Evolutionary conservation across 164 flowering plant species (phyloP).

Genomic region (Macadamia tetraphylla): DNA sequence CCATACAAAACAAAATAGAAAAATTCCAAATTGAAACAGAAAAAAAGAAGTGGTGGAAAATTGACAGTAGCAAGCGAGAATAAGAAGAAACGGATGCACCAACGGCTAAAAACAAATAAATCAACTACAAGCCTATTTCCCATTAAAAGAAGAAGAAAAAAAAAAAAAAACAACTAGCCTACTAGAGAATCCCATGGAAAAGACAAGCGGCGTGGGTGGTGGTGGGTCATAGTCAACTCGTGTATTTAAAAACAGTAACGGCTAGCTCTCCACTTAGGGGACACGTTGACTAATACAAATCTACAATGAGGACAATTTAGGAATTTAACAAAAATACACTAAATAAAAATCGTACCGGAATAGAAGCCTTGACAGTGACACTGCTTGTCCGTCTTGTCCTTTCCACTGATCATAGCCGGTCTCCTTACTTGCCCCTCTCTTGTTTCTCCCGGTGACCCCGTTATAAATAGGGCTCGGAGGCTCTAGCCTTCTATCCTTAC

Average conservation of each 20-base stretch:
- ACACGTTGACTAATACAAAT: not conserved
- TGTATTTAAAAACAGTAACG: not conserved
- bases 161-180: no score
- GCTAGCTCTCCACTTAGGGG: conserved; percentile 1
- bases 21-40: no score
- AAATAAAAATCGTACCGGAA: not conserved
- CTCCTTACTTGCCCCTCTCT: not conserved
- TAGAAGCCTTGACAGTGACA: not conserved
- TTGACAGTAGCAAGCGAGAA: no score
- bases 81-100: no score
- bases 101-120: no score
- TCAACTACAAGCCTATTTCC: no score
- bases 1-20: no score
- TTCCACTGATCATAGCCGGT: not conserved
- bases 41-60: no score
- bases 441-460: not conserved
- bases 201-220: not conserved
- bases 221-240: not conserved
- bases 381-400: not conserved
- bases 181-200: not conserved
- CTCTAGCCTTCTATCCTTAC: not conserved
- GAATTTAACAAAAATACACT: not conserved
- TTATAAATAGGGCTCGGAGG: no score
- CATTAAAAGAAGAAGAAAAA: no score
- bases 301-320: not conserved